Evolutionary conservation across 2,329 filamentous ascomycete genomes (phyloP), one percentile per base, ranked within the genome.

Genomic region (Ceratocystis variospora): DNA sequence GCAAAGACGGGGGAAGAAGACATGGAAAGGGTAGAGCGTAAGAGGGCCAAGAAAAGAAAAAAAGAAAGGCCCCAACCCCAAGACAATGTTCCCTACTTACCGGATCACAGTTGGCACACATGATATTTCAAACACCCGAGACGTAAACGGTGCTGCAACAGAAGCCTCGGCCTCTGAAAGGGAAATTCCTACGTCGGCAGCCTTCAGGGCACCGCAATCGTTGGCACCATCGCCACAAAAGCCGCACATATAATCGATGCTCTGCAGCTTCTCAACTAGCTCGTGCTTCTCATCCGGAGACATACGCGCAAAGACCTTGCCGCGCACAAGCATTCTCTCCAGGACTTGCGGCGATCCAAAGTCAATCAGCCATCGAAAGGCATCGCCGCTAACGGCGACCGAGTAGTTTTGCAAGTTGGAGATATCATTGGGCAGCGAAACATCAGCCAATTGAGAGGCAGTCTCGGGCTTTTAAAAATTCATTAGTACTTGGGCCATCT

Each of bases 251-350:
- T 96, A 99, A 74, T 92, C 93, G 70, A 99, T 90, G 71, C 89
- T 93, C 74, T 99, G 95, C 2, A 99, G 81, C 74, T 96, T 99
- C 75, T 97, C 94, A 1, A 99, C 91, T 1, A 99, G 80, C 75
- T 99, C 95, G 73, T 96, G 92, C 75, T 99, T 99, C 75, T 99
- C 94, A 73, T 99, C 95, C 0, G 94, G 95, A 1, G 93, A 97
- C 94, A 99, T 99, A 71, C 94, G 88, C 3, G 94, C 95, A 75
- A 96, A 99, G 1, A 99, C 90, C 75, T 94, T 93, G 31, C 93
- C 92, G 65, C 83, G 84, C 45, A 96, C 87, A 65, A 99, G 88
- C 86, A 97, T 93, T 80, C 94, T 74, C 68, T 87, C 86, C 44
- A 97, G 78, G 0, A 95, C 81, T 65, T 89, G 85, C n/a, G 89